phyloP scores from a whole-genome alignment of 306 rosid genomes.

The Fragaria vesca region DNA sequence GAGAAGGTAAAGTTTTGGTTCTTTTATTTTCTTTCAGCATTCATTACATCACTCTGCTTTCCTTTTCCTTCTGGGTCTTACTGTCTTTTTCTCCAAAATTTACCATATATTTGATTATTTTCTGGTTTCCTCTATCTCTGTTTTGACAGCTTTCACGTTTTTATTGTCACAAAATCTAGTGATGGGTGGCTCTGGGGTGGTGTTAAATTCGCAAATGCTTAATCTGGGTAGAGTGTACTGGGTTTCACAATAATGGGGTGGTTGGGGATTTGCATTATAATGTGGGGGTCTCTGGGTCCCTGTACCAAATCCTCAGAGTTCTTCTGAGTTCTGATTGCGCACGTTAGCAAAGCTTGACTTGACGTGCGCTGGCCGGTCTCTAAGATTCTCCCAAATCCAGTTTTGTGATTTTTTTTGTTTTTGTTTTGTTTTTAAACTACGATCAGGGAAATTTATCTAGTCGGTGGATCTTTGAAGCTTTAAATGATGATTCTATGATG shows the following conservation, averaged over 20 bases:
- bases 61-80: neutral
- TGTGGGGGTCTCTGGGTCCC: conserved; percentile 23
- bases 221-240: neutral
- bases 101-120: neutral
- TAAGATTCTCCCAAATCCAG: neutral
- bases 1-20: conserved; percentile 59
- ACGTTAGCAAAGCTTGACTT: conserved; percentile 1
- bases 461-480: neutral
- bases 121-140: neutral
- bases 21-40: neutral
- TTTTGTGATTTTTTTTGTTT: neutral
- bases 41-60: neutral
- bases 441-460: neutral
- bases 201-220: conserved; percentile 14
- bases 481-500: neutral
- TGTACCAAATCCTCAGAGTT: neutral
- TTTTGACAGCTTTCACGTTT: neutral
- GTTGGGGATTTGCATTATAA: conserved; percentile 17
- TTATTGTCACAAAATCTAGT: conserved; percentile 8
- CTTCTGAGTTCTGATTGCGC: conserved; percentile 13
- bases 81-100: neutral
- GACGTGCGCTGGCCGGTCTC: conserved; percentile 18
- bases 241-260: neutral
- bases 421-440: neutral
- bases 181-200: neutral